A percentile compares a stretch with the other conserved stretches of the same genome.
These are phyloP conservation scores for Eragrostis curvula DNA, from an alignment of 176 grass and related monocot genomes.

Conservation along the genomic window DNA sequence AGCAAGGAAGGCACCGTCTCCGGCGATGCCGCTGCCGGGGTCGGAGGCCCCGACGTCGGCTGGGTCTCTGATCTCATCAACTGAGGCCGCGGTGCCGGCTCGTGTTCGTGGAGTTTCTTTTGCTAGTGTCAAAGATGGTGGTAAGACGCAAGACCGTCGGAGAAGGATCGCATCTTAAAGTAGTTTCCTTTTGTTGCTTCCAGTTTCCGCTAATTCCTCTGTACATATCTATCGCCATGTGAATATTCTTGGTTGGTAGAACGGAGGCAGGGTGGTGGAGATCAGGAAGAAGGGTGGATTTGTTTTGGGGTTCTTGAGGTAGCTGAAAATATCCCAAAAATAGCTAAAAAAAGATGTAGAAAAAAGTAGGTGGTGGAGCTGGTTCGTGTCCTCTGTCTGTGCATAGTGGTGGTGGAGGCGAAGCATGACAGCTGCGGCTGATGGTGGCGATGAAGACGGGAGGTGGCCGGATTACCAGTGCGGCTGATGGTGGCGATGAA, in stretches of 20 bases:
- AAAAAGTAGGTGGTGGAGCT: not conserved
- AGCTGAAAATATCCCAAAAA: conserved; percentile 33
- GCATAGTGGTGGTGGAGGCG: conserved; percentile 29
- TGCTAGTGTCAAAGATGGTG: not conserved
- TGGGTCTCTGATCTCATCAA: conserved; percentile 88
- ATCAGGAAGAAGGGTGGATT: conserved; percentile 51
- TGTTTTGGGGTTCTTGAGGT: conserved; percentile 71
- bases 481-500: not conserved
- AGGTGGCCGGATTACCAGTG: conserved; percentile 14
- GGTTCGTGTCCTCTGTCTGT: conserved; percentile 4
- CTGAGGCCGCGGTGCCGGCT: too few relatives aligned
- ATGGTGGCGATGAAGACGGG: not conserved
- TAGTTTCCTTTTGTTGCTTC: conserved; percentile 33
- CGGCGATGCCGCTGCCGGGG: not conserved
- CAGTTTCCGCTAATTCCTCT: conserved; percentile 37
- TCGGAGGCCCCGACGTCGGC: conserved; percentile 55
- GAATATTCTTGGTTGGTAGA: conserved; percentile 49
- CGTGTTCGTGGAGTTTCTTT: not conserved
- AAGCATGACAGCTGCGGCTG: conserved; percentile 16
- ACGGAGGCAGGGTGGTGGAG: conserved; percentile 34
- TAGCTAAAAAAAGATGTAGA: conserved; percentile 14
- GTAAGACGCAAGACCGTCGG: not conserved
- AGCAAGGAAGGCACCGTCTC: conserved; percentile 48
- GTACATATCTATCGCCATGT: conserved; percentile 59
- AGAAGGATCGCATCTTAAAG: conserved; percentile 1